Evolutionary conservation across 176 grass and related monocot genomes (phyloP).

Genomic region (Cocos nucifera): DNA sequence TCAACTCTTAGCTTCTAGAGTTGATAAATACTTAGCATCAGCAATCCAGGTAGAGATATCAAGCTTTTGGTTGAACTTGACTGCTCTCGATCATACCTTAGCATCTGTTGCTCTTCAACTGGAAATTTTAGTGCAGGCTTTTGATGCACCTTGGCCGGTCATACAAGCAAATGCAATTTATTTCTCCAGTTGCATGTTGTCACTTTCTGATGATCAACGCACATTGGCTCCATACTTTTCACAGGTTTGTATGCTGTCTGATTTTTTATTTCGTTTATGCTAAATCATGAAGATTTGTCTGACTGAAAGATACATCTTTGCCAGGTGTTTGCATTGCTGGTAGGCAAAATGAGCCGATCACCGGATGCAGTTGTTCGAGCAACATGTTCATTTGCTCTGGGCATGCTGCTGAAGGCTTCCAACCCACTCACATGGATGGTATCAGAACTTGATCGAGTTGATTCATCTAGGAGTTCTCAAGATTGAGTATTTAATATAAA

Average conservation of each 20-base stretch:
- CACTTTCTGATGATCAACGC: conserved; percentile 78
- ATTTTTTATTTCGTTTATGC: conserved; percentile 1
- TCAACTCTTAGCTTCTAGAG: conserved; percentile 53
- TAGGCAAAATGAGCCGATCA: conserved; percentile 67
- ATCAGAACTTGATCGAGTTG: conserved; percentile 39
- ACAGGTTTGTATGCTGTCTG: conserved; percentile 43
- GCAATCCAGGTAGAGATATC: conserved; percentile 64
- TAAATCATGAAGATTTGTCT: conserved; percentile 7
- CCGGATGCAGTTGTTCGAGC: conserved; percentile 68
- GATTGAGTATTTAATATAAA: conserved; percentile 24
- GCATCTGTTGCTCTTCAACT: too few species aligned
- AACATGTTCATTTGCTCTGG: conserved; percentile 64
- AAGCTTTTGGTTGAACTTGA: background rate
- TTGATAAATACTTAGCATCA: conserved; percentile 87
- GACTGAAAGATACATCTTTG: background rate
- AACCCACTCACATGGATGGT: conserved; percentile 48
- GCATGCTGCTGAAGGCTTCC: conserved; percentile 67
- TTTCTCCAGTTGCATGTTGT: conserved; percentile 76
- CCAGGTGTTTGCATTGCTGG: conserved; percentile 72
- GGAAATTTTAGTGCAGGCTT: conserved; percentile 39
- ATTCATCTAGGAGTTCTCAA: conserved; percentile 38
- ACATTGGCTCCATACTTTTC: conserved; percentile 83
- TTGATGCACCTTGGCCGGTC: conserved; percentile 86
- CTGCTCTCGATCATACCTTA: too few species aligned
- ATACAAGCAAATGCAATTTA: conserved; percentile 95